Evolutionary conservation across 257 asterid genomes (phyloP).

Genomic region (Catharanthus roseus): DNA sequence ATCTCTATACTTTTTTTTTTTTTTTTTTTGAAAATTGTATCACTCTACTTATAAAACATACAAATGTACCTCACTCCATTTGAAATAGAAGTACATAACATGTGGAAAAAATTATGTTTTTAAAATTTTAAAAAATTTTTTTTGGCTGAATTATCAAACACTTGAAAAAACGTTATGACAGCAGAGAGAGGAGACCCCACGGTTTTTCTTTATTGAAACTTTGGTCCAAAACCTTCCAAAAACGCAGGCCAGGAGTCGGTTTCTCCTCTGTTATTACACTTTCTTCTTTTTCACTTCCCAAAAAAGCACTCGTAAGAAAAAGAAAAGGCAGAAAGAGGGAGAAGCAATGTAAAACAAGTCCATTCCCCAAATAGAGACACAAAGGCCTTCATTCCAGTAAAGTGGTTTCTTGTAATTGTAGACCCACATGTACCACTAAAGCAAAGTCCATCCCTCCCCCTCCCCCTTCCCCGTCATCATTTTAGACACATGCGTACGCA

Average conservation of each 20-base stretch:
- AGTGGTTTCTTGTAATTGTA: neutral
- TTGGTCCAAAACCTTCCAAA: slow-evolving; percentile 6
- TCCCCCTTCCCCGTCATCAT: neutral
- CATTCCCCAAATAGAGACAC: slow-evolving; percentile 4
- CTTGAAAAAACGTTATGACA: neutral
- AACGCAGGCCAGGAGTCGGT: slow-evolving; percentile 11
- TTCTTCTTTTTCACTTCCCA: slow-evolving; percentile 13
- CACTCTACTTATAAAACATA: no score
- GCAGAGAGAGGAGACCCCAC: slow-evolving; percentile 2
- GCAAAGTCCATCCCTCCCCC: neutral
- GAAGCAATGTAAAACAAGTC: neutral
- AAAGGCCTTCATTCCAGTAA: neutral
- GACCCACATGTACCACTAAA: slow-evolving; percentile 13
- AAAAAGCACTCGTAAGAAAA: slow-evolving; percentile 5
- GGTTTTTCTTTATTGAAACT: slow-evolving; percentile 2
- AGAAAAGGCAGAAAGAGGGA: neutral
- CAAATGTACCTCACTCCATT: no score
- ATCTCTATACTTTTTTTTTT: no score
- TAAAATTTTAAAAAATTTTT: no score
- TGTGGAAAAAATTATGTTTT: no score
- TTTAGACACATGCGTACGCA: slow-evolving; percentile 1
- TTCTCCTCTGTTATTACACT: neutral
- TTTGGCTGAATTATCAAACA: slow-evolving; percentile 9
- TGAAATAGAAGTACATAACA: no score
- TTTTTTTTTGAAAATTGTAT: no score